Evolutionary conservation across 2,329 filamentous ascomycete species (phyloP).

Genomic region (Paramyrothecium sp.): DNA sequence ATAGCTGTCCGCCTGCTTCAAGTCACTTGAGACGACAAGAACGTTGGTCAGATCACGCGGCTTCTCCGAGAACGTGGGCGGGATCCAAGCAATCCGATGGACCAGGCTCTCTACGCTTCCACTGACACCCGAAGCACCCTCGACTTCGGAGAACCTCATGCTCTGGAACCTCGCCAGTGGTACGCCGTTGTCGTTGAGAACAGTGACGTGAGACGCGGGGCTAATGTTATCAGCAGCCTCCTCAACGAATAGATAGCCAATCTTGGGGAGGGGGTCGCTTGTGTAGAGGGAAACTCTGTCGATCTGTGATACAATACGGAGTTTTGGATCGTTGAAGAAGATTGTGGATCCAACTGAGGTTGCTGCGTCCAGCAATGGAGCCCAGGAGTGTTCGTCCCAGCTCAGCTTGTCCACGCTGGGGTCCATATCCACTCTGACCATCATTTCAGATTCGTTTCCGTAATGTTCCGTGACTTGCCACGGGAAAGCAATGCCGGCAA

Average conservation of each 20-base stretch:
- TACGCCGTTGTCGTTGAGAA: conserved; percentile 1
- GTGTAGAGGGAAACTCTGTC: conserved; percentile 1
- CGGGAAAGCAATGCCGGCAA: conserved; percentile 7
- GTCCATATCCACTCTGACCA: conserved; percentile 5
- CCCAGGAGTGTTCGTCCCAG: background rate
- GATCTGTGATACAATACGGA: conserved; percentile 6
- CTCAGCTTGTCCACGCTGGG: conserved; percentile 1
- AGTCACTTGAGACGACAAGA: background rate
- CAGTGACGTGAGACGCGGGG: conserved; percentile 2
- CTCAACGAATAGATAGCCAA: conserved; percentile 5
- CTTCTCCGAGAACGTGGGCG: conserved; percentile 2
- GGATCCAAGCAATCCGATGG: conserved; percentile 8
- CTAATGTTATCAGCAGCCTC: background rate
- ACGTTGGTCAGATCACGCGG: background rate
- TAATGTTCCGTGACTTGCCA: conserved; percentile 8
- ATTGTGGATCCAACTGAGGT: conserved; percentile 7
- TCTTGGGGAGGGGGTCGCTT: conserved; percentile 1
- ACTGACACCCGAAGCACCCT: conserved; percentile 1
- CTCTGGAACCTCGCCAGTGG: conserved; percentile 2
- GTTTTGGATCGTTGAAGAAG: conserved; percentile 1
- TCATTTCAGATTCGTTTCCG: conserved; percentile 9
- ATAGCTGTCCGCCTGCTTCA: background rate
- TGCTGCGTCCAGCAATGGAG: conserved; percentile 8
- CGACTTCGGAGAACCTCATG: conserved; percentile 9
- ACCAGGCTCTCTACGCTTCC: conserved; percentile 8